phyloP scores from a whole-genome alignment of 345 rosid genomes.

The Adansonia digitata region DNA sequence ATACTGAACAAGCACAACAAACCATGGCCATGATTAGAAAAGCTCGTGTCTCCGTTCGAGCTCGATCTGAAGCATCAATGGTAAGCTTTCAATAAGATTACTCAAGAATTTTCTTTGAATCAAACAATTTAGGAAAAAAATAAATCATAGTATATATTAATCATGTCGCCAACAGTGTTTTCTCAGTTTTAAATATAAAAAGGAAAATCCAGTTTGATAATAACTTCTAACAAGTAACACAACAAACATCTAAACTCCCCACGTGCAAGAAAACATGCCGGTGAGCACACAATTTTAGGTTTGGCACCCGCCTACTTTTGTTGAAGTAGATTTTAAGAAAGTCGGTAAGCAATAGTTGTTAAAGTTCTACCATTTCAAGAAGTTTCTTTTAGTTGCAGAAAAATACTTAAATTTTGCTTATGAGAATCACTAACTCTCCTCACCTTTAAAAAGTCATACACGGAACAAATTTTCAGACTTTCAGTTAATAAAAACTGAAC shows the following conservation, averaged over 20 bases:
- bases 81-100: constrained; percentile 18
- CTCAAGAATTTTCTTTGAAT: not conserved
- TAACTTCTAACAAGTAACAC: not conserved
- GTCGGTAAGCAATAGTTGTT: not conserved
- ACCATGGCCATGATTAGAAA: constrained; percentile 38
- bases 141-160: too few species aligned
- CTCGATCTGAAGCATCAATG: constrained; percentile 60
- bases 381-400: not conserved
- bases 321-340: constrained; percentile 20
- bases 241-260: not conserved
- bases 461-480: not conserved
- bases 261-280: not conserved
- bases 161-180: not conserved
- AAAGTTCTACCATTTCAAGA: not conserved
- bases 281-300: constrained; percentile 16
- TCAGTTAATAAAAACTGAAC: not conserved
- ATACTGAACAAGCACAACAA: constrained; percentile 15
- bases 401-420: not conserved
- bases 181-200: not conserved
- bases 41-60: constrained; percentile 71
- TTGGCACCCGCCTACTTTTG: constrained; percentile 24
- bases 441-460: not conserved
- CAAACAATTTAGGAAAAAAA: not conserved
- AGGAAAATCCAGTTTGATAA: not conserved
- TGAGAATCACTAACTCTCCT: not conserved